phyloP scores from a whole-genome alignment of 257 asterid genomes.

The Nicotiana undulata region DNA sequence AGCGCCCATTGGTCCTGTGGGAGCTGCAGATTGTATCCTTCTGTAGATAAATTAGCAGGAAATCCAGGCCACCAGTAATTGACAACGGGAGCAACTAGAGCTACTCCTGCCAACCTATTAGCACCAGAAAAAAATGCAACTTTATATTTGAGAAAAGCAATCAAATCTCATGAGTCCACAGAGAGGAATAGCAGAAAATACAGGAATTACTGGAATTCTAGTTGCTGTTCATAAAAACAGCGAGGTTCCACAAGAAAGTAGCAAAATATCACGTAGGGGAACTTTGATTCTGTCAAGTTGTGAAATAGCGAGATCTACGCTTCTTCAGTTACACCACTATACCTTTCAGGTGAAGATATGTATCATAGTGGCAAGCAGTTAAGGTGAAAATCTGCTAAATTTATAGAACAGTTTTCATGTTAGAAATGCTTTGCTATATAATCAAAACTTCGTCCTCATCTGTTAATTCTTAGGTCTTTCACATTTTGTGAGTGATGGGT shows the following conservation, averaged over 20 bases:
- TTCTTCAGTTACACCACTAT: neutral
- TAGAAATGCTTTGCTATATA: neutral
- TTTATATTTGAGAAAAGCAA: neutral
- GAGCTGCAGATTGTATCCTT: constrained; percentile 36
- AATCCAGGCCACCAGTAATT: constrained; percentile 69
- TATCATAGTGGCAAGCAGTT: neutral
- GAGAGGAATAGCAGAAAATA: neutral
- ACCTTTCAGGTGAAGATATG: neutral
- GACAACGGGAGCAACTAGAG: constrained; percentile 43
- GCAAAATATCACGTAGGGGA: neutral
- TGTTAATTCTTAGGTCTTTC: neutral
- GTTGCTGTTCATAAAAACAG: neutral
- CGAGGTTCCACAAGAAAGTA: neutral
- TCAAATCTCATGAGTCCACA: neutral
- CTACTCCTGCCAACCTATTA: constrained; percentile 49
- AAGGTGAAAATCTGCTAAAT: neutral
- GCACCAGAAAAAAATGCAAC: neutral
- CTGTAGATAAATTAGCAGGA: constrained; percentile 36
- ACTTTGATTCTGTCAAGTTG: neutral
- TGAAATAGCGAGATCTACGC: neutral
- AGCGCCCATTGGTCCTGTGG: constrained; percentile 53
- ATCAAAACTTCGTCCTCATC: neutral
- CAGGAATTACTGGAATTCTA: neutral
- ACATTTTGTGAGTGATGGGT: neutral
- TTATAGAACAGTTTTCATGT: neutral